Evolutionary conservation across 2,329 filamentous ascomycete genomes (phyloP).

Genomic region (Helotiales sp.): DNA sequence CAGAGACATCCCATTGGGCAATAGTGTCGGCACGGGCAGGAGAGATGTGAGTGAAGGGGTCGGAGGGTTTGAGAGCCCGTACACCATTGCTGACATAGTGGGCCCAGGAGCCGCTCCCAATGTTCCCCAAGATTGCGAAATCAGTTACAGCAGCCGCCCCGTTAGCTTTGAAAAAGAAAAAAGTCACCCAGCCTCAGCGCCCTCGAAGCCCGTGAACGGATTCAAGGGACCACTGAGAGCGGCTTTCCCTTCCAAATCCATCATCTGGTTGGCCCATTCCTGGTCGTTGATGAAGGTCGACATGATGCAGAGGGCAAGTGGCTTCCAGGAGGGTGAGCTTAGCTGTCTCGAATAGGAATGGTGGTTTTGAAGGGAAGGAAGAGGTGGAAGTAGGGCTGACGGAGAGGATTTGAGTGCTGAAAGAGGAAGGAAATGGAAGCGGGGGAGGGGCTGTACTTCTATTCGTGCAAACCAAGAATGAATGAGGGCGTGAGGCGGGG

Average conservation of each 20-base stretch:
- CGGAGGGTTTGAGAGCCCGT: too few relatives aligned
- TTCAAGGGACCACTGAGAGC: neutral
- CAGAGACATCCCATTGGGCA: too few relatives aligned
- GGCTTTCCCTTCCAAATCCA: neutral
- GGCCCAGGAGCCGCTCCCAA: too few relatives aligned
- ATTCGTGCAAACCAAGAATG: neutral
- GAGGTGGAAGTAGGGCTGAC: neutral
- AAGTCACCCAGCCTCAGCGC: slow-evolving; percentile 18
- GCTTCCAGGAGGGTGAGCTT: slow-evolving; percentile 3
- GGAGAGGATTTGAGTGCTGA: neutral
- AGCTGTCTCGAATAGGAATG: neutral
- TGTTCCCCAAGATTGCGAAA: too few relatives aligned
- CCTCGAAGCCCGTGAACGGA: slow-evolving; percentile 2
- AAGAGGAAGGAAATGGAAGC: neutral
- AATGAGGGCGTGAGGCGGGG: neutral
- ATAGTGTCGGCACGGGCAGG: too few relatives aligned
- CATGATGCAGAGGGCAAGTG: slow-evolving; percentile 14
- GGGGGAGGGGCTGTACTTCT: neutral
- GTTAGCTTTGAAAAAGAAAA: slow-evolving; percentile 11
- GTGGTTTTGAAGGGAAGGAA: too few relatives aligned
- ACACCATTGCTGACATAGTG: too few relatives aligned
- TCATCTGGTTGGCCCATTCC: slow-evolving; percentile 5
- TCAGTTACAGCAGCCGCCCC: too few relatives aligned
- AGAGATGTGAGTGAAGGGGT: too few relatives aligned
- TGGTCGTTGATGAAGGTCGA: neutral